These are phyloP conservation scores for Coemansia aciculifera DNA, from an alignment of 192 early-diverging fungal genomes.

Conservation along the genomic window DNA sequence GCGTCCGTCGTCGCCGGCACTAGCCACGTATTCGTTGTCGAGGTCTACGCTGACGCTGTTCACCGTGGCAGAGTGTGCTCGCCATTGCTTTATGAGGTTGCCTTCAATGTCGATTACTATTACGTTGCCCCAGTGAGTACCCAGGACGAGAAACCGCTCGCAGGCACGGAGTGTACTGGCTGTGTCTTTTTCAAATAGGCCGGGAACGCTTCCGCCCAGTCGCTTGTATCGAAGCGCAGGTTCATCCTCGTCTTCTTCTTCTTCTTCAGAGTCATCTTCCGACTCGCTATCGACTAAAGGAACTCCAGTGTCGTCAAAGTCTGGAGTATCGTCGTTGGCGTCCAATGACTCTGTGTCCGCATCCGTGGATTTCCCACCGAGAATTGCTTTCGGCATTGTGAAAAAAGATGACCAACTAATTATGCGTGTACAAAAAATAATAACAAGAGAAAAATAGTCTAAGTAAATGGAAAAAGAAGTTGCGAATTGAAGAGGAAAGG, in stretches of 20 bases:
- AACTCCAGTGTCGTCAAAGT: neutral
- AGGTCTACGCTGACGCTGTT: constrained; percentile 85
- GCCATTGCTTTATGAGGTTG: constrained; percentile 83
- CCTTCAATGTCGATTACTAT: constrained; percentile 91
- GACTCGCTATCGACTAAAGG: neutral
- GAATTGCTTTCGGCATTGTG: neutral
- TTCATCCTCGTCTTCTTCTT: constrained; percentile 81
- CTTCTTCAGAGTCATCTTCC: constrained; percentile 12
- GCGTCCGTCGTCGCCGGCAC: constrained; percentile 90
- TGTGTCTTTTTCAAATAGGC: constrained; percentile 79
- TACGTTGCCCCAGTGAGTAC: constrained; percentile 89
- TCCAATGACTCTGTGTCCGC: neutral
- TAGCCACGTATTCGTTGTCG: constrained; percentile 86
- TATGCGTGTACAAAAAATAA: neutral
- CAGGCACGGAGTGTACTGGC: constrained; percentile 79
- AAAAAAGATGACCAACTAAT: neutral
- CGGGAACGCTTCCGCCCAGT: constrained; percentile 67
- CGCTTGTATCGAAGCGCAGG: constrained; percentile 90
- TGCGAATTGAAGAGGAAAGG: neutral
- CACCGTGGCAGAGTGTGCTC: constrained; percentile 82
- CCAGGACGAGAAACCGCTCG: constrained; percentile 86
- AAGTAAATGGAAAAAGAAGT: neutral
- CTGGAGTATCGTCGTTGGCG: neutral
- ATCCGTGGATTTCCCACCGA: neutral
- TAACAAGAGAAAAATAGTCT: neutral